Base-by-base conservation (phyloP, 805 yeast genomes). In the Lachancea sp. region DNA sequence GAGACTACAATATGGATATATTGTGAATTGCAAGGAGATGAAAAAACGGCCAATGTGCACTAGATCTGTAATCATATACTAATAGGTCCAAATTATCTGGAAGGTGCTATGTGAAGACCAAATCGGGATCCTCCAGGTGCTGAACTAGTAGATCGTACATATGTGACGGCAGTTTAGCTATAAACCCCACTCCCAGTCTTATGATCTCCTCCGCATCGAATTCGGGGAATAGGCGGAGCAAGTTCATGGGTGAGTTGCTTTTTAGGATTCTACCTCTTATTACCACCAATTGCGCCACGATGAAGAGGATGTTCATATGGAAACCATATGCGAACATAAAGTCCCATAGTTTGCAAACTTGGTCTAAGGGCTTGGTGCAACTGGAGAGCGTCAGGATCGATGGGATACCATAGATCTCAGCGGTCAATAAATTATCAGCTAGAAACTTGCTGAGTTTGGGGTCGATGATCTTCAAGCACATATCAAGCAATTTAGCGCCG, bases 251-350 rank as follows among this genome's bases (percentile, higher is more conserved):
- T 3, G 62, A 59, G 13, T 53, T 58, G 7, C 81, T 70, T 12
- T 64, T 64, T 41, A 89, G 59, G n/a, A 88, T 64, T 22, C 70
- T 63, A 8, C 78, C 72, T 42, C 96, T 67, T 44, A 83, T 79
- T 30, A 81, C 67, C 4, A 84, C 77, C 17, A 88, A 64, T 56
- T 85, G 95, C 2, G 96, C 90, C 7, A 87, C 85, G 2, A 88
- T 77, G 49, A 87, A 83, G 28, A 89, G 66, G 21, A 89, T 74
- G 61, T 89, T 88, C 79, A 87, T 72, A 54, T 89, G 96, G 15
- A 83, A 77, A 0, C 97, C 97, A 53, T 85, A 88, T 3, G 96
- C 95, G 61, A 88, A 83, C 51, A 87, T 63, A 49, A 88, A 83
- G 58, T 88, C 97, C 97, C 97, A 88, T 13, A 88, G 68, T 43